Base-by-base conservation (phyloP, 768 basidiomycete genomes). In the Psilocybe cyanescens region DNA sequence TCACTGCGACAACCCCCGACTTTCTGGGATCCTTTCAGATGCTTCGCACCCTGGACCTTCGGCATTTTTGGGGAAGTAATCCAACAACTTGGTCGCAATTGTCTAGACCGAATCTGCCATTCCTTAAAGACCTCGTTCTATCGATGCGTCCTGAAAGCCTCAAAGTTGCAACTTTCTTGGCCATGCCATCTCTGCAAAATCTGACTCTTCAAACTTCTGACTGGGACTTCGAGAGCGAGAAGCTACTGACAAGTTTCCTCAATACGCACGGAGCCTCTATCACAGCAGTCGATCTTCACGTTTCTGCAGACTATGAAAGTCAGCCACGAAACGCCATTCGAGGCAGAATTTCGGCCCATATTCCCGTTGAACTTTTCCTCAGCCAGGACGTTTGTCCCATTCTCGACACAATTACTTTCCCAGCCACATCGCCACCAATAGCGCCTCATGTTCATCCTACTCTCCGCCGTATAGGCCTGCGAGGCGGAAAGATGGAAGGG, bases 381-480 rank as follows among this genome's bases (percentile, higher is more conserved):
- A 67, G 69, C 35, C 70, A 76, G 5, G 73, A 71, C 16, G 65
- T 72, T 29, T 85, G 83, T 65, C 81, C 83, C 28, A 79, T 79
- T 63, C 77, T 85, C 28, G 71, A 75, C 47, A 75, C 78, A 24
- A 61, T 85, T 55, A 74, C 78, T 6, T 84, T 80, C 61, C 76
- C 78, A 49, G 71, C 74, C 35, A 72, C 70, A 17, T 75, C 79
- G 11, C 73, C 78, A 8, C 60, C 66, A 11, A 61, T 76, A 14
- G 61, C 66, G n/a, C 57, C 70, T 44, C 65, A 70, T 56, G 61
- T 66, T 19, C 77, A 78, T 58, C 70, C 71, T 28, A 65, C 74
- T 24, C 72, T 86, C 46, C 81, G 81, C 31, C 78, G 79, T 52
- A 79, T 84, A 56, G 83, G 81, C 12, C 68, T 85, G 53, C 77